Conservation (phyloP, 2,329 filamentous ascomycete genomes). For the Teratosphaeriaceae sp. region DNA sequence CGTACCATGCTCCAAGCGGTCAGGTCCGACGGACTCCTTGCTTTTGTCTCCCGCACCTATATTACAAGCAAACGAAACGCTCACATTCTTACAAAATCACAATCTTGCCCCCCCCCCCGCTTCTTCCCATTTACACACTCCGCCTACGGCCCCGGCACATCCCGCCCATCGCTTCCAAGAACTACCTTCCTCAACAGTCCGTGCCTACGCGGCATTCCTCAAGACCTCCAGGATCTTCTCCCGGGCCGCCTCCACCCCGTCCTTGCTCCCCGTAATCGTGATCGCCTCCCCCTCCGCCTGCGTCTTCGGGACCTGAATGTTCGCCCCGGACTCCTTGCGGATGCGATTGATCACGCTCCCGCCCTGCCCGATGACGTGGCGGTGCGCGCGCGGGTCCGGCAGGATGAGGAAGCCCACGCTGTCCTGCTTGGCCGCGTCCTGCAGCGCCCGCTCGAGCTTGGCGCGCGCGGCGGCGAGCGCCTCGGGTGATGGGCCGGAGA, state of each 20-base stretch:
- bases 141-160: too few species aligned
- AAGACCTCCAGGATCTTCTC: constrained; percentile 71
- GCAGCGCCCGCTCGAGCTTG: constrained; percentile 64
- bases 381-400: constrained; percentile 81
- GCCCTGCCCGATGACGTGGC: constrained; percentile 80
- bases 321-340: constrained; percentile 84
- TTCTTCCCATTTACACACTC: too few species aligned
- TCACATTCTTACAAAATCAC: too few species aligned
- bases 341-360: constrained; percentile 91
- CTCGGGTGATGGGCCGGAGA: constrained; percentile 66
- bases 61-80: too few species aligned
- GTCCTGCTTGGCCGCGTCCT: constrained; percentile 61
- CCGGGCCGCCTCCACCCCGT: constrained; percentile 79
- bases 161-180: background rate
- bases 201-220: background rate
- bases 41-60: too few species aligned
- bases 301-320: constrained; percentile 85
- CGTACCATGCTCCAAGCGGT: too few species aligned
- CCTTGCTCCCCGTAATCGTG: constrained; percentile 72
- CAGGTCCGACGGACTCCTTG: too few species aligned
- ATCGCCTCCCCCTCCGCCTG: constrained; percentile 74
- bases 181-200: background rate
- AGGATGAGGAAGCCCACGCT: constrained; percentile 82
- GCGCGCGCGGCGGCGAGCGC: constrained; percentile 76
- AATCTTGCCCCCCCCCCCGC: too few species aligned